Conservation (phyloP, 805 yeast species). For the Scheffersomyces amazonensis region DNA sequence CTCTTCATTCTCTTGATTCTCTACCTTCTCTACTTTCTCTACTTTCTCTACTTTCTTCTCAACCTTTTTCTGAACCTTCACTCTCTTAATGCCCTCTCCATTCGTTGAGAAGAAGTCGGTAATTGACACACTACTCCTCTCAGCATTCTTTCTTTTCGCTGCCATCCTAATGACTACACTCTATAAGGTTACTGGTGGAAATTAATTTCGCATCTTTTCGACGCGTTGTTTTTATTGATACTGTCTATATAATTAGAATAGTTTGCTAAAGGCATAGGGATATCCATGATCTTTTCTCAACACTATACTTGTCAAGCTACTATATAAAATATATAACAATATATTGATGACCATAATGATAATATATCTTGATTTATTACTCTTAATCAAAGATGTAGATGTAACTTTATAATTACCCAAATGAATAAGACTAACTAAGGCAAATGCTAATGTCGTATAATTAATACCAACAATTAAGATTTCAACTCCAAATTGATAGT, state of each 20-base stretch:
- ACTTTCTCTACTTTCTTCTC: neutral
- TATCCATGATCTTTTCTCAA: conserved; percentile 46
- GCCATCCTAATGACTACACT: too few relatives aligned
- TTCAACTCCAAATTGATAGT: conserved; percentile 73
- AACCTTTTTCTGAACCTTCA: neutral
- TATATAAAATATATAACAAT: conserved; percentile 36
- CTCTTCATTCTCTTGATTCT: neutral
- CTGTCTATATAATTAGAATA: conserved; percentile 19
- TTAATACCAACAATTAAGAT: conserved; percentile 49
- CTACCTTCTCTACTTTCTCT: conserved; percentile 1
- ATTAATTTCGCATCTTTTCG: too few relatives aligned
- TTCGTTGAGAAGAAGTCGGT: conserved; percentile 12
- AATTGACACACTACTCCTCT: conserved; percentile 3
- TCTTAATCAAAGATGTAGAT: conserved; percentile 12
- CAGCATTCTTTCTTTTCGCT: neutral
- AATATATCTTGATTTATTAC: conserved; percentile 13
- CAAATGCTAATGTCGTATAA: conserved; percentile 46
- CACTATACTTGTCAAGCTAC: conserved; percentile 43
- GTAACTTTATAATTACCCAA: conserved; percentile 30
- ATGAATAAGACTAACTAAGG: conserved; percentile 39
- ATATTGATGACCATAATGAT: conserved; percentile 18
- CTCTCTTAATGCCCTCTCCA: neutral
- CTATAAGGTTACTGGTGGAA: too few relatives aligned
- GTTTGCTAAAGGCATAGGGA: conserved; percentile 38
- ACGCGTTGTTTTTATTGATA: too few relatives aligned